Base-by-base conservation (phyloP, 805 yeast genomes). In the Maudiozyma barnettii region DNA sequence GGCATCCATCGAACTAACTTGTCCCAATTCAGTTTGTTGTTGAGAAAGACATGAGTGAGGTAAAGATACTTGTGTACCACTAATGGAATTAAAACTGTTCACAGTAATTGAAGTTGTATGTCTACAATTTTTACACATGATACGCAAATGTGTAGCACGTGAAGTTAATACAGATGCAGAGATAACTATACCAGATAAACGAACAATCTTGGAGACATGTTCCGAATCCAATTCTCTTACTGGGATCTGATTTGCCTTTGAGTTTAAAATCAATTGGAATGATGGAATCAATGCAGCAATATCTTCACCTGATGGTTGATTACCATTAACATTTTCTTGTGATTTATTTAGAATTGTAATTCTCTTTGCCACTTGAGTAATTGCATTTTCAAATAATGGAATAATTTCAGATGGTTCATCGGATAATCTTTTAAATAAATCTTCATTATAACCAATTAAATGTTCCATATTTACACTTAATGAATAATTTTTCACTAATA, bases 151-250 rank as follows among this genome's bases (percentile, higher is more conserved):
- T 0, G 95, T 84, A 22, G 98, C 95, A 57, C 93, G 81, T 1
- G 97, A 89, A 31, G 84, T 73, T 47, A 93, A 73, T 26, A 95
- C 90, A 3, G 96, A 85, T 1, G 97, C 85, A 44, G 95, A 83
- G 49, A 93, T 91, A 56, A 93, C 77, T 57, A 93, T 93, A 29
- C 99, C 99, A 19, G 95, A 85, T 40, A 93, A 78, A 47, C 96
- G 75, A 33, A 93, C 91, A 46, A 93, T 83, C 63, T 88, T 86
- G 22, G 96, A 80, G 51, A 93, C 89, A 62, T 87, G 87, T 43
- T 83, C 86, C 1, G 96, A 82, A 62, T 84, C 91, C 49, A 93
- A 72, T 48, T 87, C 81, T 63, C 99, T 77, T 49, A 93, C 79
- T 1, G 91, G 74, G 3, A 82, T 74, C 49, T 79, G 78, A 49